phyloP scores from a whole-genome alignment of 352 stramenopile genomes.

The Phytophthora lateralis region DNA sequence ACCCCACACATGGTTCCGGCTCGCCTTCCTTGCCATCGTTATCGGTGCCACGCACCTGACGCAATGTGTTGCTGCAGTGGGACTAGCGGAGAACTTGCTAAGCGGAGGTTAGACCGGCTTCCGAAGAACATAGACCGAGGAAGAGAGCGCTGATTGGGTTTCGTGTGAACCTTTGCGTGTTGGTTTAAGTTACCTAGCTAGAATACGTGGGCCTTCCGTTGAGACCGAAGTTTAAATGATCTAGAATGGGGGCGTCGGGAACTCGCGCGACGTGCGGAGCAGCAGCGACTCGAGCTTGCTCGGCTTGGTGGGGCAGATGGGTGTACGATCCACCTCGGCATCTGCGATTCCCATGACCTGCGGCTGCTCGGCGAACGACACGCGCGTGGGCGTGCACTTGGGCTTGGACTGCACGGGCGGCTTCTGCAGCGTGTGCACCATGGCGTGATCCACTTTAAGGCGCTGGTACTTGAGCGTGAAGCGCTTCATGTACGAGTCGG shows the following conservation, averaged over 20 bases:
- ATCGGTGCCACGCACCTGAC: slow-evolving; percentile 17
- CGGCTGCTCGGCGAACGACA: slow-evolving; percentile 70
- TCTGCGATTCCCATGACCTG: slow-evolving; percentile 77
- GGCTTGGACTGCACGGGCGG: slow-evolving; percentile 22
- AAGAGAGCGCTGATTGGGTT: slow-evolving; percentile 1
- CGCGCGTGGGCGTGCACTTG: slow-evolving; percentile 48
- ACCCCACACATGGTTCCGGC: slow-evolving; percentile 17
- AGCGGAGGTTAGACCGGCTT: not conserved
- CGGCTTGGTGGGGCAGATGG: slow-evolving; percentile 74
- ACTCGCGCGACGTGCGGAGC: slow-evolving; percentile 82
- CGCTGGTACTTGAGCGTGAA: slow-evolving; percentile 89
- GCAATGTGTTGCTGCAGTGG: slow-evolving; percentile 30
- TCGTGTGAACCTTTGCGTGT: slow-evolving; percentile 21
- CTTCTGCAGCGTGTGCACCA: slow-evolving; percentile 72
- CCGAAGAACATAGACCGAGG: too few relatives aligned
- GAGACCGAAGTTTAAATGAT: slow-evolving; percentile 27
- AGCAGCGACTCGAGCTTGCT: slow-evolving; percentile 86
- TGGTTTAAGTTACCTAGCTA: slow-evolving; percentile 44
- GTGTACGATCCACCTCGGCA: slow-evolving; percentile 72
- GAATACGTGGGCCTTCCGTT: slow-evolving; percentile 36
- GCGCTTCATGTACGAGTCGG: slow-evolving; percentile 90
- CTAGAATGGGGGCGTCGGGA: slow-evolving; percentile 77
- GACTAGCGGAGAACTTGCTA: slow-evolving; percentile 14
- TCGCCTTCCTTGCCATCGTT: slow-evolving; percentile 1
- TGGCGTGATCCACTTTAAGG: slow-evolving; percentile 84